Evolutionary conservation across 371 early-diverging fungal genomes (phyloP).

Genomic region (Actinomortierella wolfii): DNA sequence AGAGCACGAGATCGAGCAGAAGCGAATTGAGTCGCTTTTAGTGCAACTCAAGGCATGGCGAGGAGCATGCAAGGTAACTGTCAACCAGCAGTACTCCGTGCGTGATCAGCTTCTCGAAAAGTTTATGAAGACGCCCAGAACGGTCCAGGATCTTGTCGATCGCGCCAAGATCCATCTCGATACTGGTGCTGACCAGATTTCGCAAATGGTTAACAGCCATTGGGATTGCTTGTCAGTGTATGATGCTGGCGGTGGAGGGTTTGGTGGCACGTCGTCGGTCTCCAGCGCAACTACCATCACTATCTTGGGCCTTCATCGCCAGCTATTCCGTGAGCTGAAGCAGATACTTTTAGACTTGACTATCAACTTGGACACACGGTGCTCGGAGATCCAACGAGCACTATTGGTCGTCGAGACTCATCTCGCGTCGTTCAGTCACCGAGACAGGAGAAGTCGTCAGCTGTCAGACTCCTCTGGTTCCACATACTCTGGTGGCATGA

Average conservation of each 20-base stretch:
- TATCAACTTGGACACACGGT: conserved; percentile 40
- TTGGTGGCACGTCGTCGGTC: conserved; percentile 9
- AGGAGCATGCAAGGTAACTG: conserved; percentile 37
- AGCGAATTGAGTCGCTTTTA: conserved; percentile 23
- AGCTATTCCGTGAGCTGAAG: conserved; percentile 24
- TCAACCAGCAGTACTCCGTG: conserved; percentile 43
- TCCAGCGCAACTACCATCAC: too few species aligned
- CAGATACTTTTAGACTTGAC: conserved; percentile 31
- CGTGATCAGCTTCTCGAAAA: conserved; percentile 36
- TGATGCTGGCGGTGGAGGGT: conserved; percentile 11
- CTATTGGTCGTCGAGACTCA: conserved; percentile 19
- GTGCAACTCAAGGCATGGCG: conserved; percentile 41
- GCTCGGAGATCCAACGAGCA: conserved; percentile 41
- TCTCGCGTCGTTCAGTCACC: conserved; percentile 3
- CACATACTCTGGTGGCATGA: too few species aligned
- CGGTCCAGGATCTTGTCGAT: conserved; percentile 36
- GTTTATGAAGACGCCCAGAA: conserved; percentile 40
- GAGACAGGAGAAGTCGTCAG: too few species aligned
- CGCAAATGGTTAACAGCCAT: conserved; percentile 27
- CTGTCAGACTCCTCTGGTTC: too few species aligned
- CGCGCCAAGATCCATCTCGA: conserved; percentile 35
- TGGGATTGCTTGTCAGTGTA: conserved; percentile 33
- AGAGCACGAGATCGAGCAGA: conserved; percentile 35
- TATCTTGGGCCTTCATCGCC: too few species aligned
- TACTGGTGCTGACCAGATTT: conserved; percentile 34